These are phyloP conservation scores for Globisporangium acanthophoron DNA, from an alignment of 352 stramenopile species.

Conservation along the genomic window DNA sequence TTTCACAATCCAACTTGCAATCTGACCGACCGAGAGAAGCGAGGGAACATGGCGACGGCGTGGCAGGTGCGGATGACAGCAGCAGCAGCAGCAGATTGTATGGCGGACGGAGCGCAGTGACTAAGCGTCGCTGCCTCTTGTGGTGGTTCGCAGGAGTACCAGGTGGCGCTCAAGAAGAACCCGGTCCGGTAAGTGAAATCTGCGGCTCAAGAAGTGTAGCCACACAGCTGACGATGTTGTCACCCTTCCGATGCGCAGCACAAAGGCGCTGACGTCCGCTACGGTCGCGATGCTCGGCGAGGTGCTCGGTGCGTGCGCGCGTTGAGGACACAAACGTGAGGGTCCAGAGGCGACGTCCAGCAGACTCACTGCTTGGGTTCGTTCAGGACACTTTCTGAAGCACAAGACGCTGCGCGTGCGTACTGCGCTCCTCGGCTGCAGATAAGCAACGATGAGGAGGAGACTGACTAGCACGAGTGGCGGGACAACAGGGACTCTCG, in stretches of 20 bases:
- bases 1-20: background rate
- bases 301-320: constrained; percentile 45
- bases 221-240: background rate
- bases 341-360: background rate
- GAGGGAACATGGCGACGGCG: background rate
- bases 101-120: no score
- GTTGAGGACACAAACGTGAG: background rate
- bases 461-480: background rate
- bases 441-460: no score
- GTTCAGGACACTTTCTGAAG: constrained; percentile 56
- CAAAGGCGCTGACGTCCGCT: constrained; percentile 61
- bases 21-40: no score
- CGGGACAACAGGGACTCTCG: constrained; percentile 36
- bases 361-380: background rate
- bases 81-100: no score
- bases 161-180: background rate
- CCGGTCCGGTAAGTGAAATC: background rate
- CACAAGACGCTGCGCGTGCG: constrained; percentile 56
- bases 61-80: background rate
- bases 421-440: background rate
- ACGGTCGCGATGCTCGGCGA: constrained; percentile 59
- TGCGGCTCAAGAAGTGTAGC: background rate
- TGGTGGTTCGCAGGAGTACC: background rate
- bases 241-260: constrained; percentile 21
- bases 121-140: background rate